Evolutionary conservation across 768 basidiomycete species (phyloP).

Genomic region (Lactarius tabidus): DNA sequence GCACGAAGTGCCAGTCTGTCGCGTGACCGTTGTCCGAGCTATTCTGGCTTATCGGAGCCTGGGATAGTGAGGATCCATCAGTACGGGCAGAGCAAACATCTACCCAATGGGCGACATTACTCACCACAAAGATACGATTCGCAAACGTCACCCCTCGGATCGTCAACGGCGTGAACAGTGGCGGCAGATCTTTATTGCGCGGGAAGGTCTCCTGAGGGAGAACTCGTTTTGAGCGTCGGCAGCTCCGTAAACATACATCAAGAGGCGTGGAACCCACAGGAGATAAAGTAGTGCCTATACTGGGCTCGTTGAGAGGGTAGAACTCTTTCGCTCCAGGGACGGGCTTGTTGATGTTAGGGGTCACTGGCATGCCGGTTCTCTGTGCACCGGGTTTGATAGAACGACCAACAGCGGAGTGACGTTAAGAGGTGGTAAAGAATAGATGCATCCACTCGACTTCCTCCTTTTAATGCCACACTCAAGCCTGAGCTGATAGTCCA

Average conservation of each 20-base stretch:
- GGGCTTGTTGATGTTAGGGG: constrained; percentile 38
- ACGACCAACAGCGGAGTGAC: not conserved
- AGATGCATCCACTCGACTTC: not conserved
- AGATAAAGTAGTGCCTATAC: constrained; percentile 43
- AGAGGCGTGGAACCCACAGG: constrained; percentile 28
- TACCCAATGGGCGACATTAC: constrained; percentile 22
- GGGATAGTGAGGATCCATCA: not conserved
- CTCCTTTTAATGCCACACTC: not conserved
- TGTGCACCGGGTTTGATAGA: not conserved
- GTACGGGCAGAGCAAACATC: not conserved
- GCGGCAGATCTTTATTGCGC: constrained; percentile 49
- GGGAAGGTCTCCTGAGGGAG: constrained; percentile 35
- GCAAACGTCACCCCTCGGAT: constrained; percentile 62
- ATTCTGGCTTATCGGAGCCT: constrained; percentile 85
- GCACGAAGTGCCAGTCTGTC: constrained; percentile 82
- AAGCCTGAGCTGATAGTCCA: no score
- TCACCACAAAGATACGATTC: constrained; percentile 68
- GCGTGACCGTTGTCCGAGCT: constrained; percentile 59
- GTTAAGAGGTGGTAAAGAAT: not conserved
- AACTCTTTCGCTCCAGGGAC: constrained; percentile 51
- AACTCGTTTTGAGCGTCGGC: not conserved
- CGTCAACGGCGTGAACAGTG: constrained; percentile 62
- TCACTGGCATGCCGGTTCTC: not conserved
- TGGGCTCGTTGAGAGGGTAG: constrained; percentile 57
- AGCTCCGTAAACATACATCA: not conserved